phyloP scores from a whole-genome alignment of 495 filamentous ascomycete genomes.

The Lepraria neglecta region DNA sequence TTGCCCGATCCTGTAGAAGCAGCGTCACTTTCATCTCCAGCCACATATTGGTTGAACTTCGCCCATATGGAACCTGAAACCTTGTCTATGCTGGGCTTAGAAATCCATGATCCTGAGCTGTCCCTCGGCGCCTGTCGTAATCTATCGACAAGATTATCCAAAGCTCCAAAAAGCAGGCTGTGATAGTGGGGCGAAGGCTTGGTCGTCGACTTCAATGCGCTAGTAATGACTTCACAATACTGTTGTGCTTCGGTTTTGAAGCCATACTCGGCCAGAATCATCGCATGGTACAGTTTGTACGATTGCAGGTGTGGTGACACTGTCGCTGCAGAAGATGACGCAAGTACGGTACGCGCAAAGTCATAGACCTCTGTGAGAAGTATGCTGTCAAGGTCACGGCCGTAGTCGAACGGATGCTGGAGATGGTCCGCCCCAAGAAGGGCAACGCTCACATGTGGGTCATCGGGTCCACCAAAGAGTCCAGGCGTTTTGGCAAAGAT shows the following conservation, averaged over 20 bases:
- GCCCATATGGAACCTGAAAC: slow-evolving; percentile 82
- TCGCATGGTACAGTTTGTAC: slow-evolving; percentile 85
- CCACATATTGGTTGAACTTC: slow-evolving; percentile 89
- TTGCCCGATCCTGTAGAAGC: slow-evolving; percentile 53
- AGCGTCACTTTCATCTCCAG: slow-evolving; percentile 74
- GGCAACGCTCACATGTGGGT: slow-evolving; percentile 68
- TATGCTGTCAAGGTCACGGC: slow-evolving; percentile 74
- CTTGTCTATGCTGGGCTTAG: slow-evolving; percentile 89
- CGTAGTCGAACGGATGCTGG: slow-evolving; percentile 55
- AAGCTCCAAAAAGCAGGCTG: slow-evolving; percentile 57
- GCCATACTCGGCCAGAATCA: slow-evolving; percentile 75
- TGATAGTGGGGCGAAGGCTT: slow-evolving; percentile 81
- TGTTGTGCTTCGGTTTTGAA: slow-evolving; percentile 73
- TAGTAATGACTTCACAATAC: slow-evolving; percentile 81
- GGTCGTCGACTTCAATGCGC: slow-evolving; percentile 74
- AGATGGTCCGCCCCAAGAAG: slow-evolving; percentile 79
- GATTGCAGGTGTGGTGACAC: slow-evolving; percentile 75
- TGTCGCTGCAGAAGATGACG: slow-evolving; percentile 46
- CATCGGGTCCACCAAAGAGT: slow-evolving; percentile 76
- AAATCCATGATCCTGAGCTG: slow-evolving; percentile 66
- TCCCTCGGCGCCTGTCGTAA: slow-evolving; percentile 79
- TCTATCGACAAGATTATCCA: slow-evolving; percentile 78
- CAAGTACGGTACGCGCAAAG: slow-evolving; percentile 65
- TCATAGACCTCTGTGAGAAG: slow-evolving; percentile 91
- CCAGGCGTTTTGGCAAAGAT: slow-evolving; percentile 48